These are phyloP conservation scores for Amyloporia xantha DNA, from an alignment of 768 basidiomycete species.

Conservation along the genomic window DNA sequence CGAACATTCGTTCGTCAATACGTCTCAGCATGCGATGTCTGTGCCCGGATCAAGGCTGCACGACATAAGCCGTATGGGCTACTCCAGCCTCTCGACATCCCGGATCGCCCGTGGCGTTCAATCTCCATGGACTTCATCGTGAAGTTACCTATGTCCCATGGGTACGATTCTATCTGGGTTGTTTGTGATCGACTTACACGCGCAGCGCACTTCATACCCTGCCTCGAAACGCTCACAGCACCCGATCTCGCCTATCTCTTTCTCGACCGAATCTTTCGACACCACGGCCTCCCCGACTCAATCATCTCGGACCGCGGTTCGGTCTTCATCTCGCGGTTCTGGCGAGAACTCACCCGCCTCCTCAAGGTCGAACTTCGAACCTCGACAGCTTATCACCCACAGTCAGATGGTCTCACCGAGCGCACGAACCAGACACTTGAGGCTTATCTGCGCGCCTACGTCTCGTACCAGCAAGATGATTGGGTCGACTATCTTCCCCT, in stretches of 20 bases:
- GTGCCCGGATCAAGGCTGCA: constrained; percentile 22
- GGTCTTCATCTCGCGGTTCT: constrained; percentile 9
- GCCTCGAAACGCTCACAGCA: constrained; percentile 9
- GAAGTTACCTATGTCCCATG: constrained; percentile 15
- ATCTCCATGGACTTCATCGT: constrained; percentile 20
- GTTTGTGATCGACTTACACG: constrained; percentile 6
- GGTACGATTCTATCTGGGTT: constrained; percentile 15
- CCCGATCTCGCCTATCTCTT: constrained; percentile 10
- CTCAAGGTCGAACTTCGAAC: constrained; percentile 9
- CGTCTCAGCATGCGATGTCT: constrained; percentile 24
- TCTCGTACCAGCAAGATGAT: constrained; percentile 33
- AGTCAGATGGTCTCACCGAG: constrained; percentile 35
- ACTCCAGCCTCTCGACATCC: constrained; percentile 28
- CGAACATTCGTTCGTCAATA: constrained; percentile 22
- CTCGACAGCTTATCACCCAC: constrained; percentile 37
- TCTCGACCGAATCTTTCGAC: constrained; percentile 7
- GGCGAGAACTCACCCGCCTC: neutral
- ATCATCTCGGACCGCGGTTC: constrained; percentile 16
- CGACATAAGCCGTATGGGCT: constrained; percentile 21
- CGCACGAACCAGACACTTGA: constrained; percentile 33
- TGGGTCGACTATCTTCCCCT: constrained; percentile 33
- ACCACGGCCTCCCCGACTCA: constrained; percentile 9
- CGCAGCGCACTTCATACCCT: constrained; percentile 10
- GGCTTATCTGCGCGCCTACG: constrained; percentile 22
- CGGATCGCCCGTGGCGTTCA: constrained; percentile 7